These are phyloP conservation scores for Sarocladium brachiariae DNA, from an alignment of 2,329 filamentous ascomycete species.

Conservation along the genomic window DNA sequence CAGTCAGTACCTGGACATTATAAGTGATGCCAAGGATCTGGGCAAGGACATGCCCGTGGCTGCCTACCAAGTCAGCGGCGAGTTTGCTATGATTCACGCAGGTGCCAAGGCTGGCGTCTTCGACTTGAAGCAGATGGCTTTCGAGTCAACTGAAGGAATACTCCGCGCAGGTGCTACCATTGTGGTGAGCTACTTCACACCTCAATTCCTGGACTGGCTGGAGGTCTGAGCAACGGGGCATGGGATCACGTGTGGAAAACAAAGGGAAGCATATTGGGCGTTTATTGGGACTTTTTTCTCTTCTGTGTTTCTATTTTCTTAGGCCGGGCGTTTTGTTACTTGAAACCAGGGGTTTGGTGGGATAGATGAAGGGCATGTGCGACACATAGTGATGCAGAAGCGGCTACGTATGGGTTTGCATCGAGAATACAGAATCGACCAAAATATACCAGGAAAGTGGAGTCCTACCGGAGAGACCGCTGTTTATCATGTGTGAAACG, in stretches of 20 bases:
- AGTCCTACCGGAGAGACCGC: too few relatives aligned
- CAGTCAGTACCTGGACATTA: constrained; percentile 92
- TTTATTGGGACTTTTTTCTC: background rate
- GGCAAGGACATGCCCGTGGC: constrained; percentile 87
- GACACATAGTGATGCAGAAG: background rate
- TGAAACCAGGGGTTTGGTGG: background rate
- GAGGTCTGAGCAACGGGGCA: constrained; percentile 33
- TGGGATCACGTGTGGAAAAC: background rate
- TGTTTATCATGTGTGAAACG: too few relatives aligned
- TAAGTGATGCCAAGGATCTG: constrained; percentile 92
- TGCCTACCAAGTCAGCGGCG: constrained; percentile 94
- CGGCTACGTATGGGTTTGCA: background rate
- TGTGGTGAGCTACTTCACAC: constrained; percentile 89
- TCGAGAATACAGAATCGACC: background rate
- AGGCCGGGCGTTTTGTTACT: constrained; percentile 1
- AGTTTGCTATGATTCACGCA: constrained; percentile 97
- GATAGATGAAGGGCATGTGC: background rate
- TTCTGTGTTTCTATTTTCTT: too few relatives aligned
- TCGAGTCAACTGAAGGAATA: constrained; percentile 91
- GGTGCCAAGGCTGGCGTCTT: constrained; percentile 95
- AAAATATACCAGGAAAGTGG: too few relatives aligned
- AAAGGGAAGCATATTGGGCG: constrained; percentile 1
- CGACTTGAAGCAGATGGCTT: constrained; percentile 88
- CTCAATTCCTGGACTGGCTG: constrained; percentile 66
- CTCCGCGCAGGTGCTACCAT: constrained; percentile 89